Evolutionary conservation across 768 basidiomycete genomes (phyloP).

Genomic region (Glaciozyma antarctica): DNA sequence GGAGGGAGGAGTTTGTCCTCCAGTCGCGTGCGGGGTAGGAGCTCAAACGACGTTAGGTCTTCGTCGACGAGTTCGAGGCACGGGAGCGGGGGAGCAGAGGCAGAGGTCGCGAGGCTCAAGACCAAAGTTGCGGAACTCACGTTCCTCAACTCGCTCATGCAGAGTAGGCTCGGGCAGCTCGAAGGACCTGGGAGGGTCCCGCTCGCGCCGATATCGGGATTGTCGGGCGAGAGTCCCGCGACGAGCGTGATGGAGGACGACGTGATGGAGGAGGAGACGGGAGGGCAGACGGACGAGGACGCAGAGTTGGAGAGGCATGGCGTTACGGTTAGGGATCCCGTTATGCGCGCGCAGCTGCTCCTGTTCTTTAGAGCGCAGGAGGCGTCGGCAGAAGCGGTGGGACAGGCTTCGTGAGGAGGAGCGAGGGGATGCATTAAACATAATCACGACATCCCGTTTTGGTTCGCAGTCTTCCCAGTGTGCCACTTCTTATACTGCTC

Average conservation of each 20-base stretch:
- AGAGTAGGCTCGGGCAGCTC: constrained; percentile 25
- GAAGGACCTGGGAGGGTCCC: constrained; percentile 24
- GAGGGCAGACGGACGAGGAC: not conserved
- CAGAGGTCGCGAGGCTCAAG: constrained; percentile 24
- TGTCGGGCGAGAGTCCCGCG: constrained; percentile 20
- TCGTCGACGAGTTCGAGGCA: not conserved
- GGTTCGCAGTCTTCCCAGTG: too few relatives aligned
- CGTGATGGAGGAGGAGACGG: not conserved
- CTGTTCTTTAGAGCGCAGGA: not conserved
- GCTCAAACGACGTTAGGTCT: not conserved
- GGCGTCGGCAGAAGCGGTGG: not conserved
- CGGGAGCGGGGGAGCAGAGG: constrained; percentile 3
- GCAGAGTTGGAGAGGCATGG: not conserved
- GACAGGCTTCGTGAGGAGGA: too few relatives aligned
- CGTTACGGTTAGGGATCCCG: not conserved
- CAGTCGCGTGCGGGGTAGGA: constrained; percentile 9
- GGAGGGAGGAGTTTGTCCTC: constrained; percentile 10
- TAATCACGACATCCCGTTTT: too few relatives aligned
- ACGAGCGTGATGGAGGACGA: not conserved
- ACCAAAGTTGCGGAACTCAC: constrained; percentile 31
- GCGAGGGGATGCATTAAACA: too few relatives aligned
- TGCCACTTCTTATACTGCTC: too few relatives aligned
- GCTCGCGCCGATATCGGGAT: constrained; percentile 10
- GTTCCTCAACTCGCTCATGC: constrained; percentile 33
- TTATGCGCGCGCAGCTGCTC: not conserved